Conservation (phyloP, 108 stramenopile genomes). For the Parmales sp. region DNA sequence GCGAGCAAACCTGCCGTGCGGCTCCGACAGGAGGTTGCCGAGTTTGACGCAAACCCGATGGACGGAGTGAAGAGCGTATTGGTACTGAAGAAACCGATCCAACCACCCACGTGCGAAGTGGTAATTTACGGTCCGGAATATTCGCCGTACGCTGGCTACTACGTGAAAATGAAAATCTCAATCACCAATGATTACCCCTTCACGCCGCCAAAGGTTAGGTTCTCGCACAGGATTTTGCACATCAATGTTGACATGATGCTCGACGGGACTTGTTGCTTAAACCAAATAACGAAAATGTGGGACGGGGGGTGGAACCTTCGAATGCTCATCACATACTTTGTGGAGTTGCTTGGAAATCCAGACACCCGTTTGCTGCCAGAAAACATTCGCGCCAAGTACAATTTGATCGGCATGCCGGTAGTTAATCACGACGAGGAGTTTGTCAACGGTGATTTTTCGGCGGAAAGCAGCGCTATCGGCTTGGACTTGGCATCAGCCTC, state of each 20-base stretch:
- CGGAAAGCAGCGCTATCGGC: too few relatives aligned
- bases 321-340: conserved; percentile 2
- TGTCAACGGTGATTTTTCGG: neutral
- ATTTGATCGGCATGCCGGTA: neutral
- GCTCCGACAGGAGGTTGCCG: neutral
- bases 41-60: neutral
- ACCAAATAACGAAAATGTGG: neutral
- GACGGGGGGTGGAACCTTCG: conserved; percentile 4
- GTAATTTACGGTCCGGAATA: neutral
- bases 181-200: neutral
- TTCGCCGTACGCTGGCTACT: conserved; percentile 2
- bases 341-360: neutral
- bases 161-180: neutral
- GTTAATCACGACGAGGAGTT: neutral
- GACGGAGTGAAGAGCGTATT: neutral
- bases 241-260: conserved; percentile 10
- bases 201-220: neutral
- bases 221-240: conserved; percentile 11
- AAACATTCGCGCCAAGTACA: neutral
- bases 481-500: too few relatives aligned
- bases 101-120: neutral
- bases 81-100: neutral
- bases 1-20: conserved; percentile 1
- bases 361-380: neutral
- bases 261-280: neutral